Conservation (phyloP, 768 basidiomycete species). For the Tylopilus sp. region DNA sequence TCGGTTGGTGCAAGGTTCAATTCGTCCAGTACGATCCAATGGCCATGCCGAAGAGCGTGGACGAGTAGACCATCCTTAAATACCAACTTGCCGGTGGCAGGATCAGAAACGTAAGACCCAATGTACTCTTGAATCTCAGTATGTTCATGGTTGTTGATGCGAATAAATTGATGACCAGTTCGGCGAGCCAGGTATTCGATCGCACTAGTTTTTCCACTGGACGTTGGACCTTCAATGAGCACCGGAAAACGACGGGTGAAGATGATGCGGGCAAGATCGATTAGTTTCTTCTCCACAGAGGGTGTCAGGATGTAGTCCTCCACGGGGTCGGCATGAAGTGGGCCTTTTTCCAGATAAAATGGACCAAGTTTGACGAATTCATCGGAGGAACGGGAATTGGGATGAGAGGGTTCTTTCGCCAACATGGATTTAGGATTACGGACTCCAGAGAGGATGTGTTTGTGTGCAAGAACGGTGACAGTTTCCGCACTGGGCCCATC, state of each 20-base stretch:
- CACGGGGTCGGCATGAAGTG: constrained; percentile 53
- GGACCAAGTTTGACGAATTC: constrained; percentile 84
- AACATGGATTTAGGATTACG: constrained; percentile 78
- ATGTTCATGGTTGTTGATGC: constrained; percentile 99
- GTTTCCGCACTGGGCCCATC: constrained; percentile 65
- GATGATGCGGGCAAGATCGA: constrained; percentile 90
- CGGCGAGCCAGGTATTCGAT: constrained; percentile 91
- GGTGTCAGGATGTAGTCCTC: constrained; percentile 94
- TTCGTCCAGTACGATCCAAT: constrained; percentile 99
- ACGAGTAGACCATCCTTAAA: constrained; percentile 95
- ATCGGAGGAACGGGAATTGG: constrained; percentile 41
- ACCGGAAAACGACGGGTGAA: constrained; percentile 88
- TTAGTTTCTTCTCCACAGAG: constrained; percentile 91
- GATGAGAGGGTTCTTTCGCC: constrained; percentile 60
- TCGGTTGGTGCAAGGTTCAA: constrained; percentile 97
- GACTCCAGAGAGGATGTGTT: constrained; percentile 74
- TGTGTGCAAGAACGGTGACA: constrained; percentile 68
- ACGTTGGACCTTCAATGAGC: constrained; percentile 96
- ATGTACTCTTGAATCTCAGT: constrained; percentile 99
- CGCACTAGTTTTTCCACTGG: constrained; percentile 95
- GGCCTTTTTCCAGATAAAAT: constrained; percentile 84
- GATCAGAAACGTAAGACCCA: constrained; percentile 93
- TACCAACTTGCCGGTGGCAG: constrained; percentile 86
- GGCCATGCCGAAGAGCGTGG: constrained; percentile 82
- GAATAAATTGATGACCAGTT: constrained; percentile 93